Conservation (phyloP, 129 eudicot genomes). For the Pulicaria dysenterica region DNA sequence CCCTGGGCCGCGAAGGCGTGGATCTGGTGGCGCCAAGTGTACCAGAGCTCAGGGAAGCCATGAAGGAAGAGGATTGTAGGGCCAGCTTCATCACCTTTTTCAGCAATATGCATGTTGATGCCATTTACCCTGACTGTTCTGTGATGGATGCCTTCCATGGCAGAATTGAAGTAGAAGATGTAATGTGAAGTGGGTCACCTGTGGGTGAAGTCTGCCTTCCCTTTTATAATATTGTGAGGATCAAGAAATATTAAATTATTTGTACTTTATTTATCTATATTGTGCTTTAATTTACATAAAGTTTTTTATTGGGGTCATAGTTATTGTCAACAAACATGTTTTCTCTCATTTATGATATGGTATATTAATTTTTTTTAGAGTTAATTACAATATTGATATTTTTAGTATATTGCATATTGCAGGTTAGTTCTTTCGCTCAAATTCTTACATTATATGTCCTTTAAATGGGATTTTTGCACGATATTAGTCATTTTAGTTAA, state of each 20-base stretch:
- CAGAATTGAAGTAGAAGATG: background rate
- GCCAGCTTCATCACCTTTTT: constrained; percentile 55
- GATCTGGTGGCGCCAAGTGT: constrained; percentile 90
- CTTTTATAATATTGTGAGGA: background rate
- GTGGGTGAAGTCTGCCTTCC: constrained; percentile 17
- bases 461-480: too few species aligned
- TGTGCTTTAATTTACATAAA: too few species aligned
- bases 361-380: too few species aligned
- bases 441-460: too few species aligned
- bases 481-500: too few species aligned
- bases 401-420: too few species aligned
- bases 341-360: too few species aligned
- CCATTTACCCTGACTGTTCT: constrained; percentile 56
- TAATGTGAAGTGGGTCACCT: background rate
- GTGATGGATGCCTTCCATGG: constrained; percentile 75
- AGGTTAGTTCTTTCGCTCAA: too few species aligned
- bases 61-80: constrained; percentile 72
- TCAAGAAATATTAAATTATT: background rate
- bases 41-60: constrained; percentile 94
- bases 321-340: too few species aligned
- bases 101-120: constrained; percentile 84
- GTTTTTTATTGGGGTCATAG: too few species aligned
- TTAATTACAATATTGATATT: too few species aligned
- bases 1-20: constrained; percentile 57
- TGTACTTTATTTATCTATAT: background rate